Percentiles rank a stretch among this genome's conserved stretches.
Conservation (phyloP, 164 flowering plant genomes). For the Nymphaea thermarum region DNA sequence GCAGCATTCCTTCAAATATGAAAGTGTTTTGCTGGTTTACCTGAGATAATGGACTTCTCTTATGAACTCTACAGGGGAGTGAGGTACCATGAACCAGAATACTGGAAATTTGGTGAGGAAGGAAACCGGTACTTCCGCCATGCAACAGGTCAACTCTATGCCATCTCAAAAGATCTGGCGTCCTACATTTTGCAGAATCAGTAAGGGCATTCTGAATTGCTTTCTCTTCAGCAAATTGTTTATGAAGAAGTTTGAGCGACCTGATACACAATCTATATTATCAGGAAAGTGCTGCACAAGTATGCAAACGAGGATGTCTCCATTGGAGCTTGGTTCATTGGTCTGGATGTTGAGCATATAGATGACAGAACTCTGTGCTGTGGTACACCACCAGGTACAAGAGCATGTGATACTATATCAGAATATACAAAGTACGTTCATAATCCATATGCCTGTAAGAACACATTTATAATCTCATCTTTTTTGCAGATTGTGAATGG, state of each 20-base stretch:
- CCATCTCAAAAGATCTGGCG: slow-evolving; percentile 59
- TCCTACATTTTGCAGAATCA: slow-evolving; percentile 42
- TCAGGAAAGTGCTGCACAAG: slow-evolving; percentile 68
- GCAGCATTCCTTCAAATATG: neutral
- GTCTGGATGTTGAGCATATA: slow-evolving; percentile 71
- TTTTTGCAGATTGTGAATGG: slow-evolving; percentile 58
- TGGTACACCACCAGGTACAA: slow-evolving; percentile 73
- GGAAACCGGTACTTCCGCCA: slow-evolving; percentile 70
- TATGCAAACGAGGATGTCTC: slow-evolving; percentile 91
- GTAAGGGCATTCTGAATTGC: slow-evolving; percentile 19
- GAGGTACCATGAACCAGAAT: slow-evolving; percentile 68
- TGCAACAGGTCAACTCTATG: slow-evolving; percentile 77
- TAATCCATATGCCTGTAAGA: no score
- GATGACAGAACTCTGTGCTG: slow-evolving; percentile 76
- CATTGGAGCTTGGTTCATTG: slow-evolving; percentile 82
- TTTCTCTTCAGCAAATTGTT: neutral
- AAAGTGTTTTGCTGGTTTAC: no score
- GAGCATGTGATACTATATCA: no score
- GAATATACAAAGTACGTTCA: no score
- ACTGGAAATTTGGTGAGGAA: slow-evolving; percentile 63
- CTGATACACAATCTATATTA: neutral
- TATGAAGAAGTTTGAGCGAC: neutral
- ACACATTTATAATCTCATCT: no score
- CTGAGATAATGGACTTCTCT: no score
- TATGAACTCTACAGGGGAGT: slow-evolving; percentile 30